Percentiles rank a stretch among this genome's conserved stretches.
Evolutionary conservation across 768 basidiomycete genomes (phyloP).

Genomic region (Russula earlei): DNA sequence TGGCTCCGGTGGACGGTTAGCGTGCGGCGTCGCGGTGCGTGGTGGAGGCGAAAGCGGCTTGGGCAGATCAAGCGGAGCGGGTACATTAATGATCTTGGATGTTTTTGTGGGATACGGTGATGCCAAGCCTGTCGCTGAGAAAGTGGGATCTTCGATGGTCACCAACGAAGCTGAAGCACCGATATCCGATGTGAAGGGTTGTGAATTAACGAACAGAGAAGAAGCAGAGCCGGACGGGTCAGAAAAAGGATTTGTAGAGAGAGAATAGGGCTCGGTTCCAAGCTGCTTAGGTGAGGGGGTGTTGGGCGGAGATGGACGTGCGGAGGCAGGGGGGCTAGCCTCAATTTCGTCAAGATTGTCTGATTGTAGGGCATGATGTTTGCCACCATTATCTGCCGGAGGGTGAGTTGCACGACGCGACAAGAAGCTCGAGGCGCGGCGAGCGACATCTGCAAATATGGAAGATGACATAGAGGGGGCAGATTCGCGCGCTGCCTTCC

Average conservation of each 20-base stretch:
- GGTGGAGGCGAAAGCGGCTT: constrained; percentile 50
- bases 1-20: constrained; percentile 29
- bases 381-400: constrained; percentile 32
- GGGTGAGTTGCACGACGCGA: constrained; percentile 30
- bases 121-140: neutral
- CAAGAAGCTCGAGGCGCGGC: constrained; percentile 52
- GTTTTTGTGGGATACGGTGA: constrained; percentile 13
- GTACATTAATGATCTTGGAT: constrained; percentile 33
- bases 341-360: constrained; percentile 49
- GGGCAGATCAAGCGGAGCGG: constrained; percentile 49
- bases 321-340: constrained; percentile 25
- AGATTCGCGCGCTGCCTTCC: constrained; percentile 63
- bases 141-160: neutral
- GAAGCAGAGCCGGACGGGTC: constrained; percentile 38
- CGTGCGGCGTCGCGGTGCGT: constrained; percentile 30
- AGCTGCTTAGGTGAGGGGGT: constrained; percentile 22
- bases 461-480: constrained; percentile 30
- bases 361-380: constrained; percentile 38
- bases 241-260: constrained; percentile 37
- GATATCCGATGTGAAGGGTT: constrained; percentile 23
- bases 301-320: constrained; percentile 32
- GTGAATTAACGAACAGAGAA: constrained; percentile 39
- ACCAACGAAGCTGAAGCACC: constrained; percentile 18
- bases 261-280: constrained; percentile 12
- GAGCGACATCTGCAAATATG: constrained; percentile 48